Percentiles rank a stretch among this genome's conserved stretches.
Conservation (phyloP, 2,329 filamentous ascomycete genomes). For the Xylaria digitata region DNA sequence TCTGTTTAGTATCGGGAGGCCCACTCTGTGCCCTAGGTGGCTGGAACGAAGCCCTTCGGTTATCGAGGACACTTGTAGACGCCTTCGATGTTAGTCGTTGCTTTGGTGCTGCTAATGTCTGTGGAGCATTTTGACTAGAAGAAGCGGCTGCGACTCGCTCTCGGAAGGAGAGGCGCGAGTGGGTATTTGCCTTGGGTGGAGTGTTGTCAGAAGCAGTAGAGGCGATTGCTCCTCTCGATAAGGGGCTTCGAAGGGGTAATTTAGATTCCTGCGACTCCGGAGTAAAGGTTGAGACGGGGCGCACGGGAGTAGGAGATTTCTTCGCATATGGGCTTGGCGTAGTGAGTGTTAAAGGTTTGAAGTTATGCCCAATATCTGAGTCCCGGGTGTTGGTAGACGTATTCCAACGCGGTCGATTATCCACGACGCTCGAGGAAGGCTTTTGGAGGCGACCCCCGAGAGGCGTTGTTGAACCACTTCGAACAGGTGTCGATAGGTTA, state of each 20-base stretch:
- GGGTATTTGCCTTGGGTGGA: conserved; percentile 56
- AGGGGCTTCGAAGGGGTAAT: conserved; percentile 63
- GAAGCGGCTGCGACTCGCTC: conserved; percentile 60
- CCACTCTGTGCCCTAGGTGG: conserved; percentile 54
- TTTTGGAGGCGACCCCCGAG: conserved; percentile 57
- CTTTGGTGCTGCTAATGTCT: conserved; percentile 58
- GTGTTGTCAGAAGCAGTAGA: conserved; percentile 61
- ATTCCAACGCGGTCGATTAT: conserved; percentile 79
- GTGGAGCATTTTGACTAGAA: conserved; percentile 61
- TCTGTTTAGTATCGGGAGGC: conserved; percentile 50
- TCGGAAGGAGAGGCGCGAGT: conserved; percentile 64
- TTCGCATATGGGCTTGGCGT: conserved; percentile 69
- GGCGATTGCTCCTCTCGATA: conserved; percentile 59
- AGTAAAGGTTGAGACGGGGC: conserved; percentile 58
- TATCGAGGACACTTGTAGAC: conserved; percentile 58
- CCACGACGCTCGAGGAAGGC: conserved; percentile 57
- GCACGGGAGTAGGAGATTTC: conserved; percentile 55
- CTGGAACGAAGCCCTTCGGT: conserved; percentile 66
- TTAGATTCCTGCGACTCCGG: conserved; percentile 58
- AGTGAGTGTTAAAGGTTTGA: conserved; percentile 70
- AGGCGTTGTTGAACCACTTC: conserved; percentile 63
- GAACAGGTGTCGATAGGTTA: conserved; percentile 49
- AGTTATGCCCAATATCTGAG: conserved; percentile 75
- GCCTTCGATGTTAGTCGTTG: conserved; percentile 57
- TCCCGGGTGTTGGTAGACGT: conserved; percentile 71